Evolutionary conservation across 306 rosid species (phyloP).

Genomic region (Lathyrus sativus): DNA sequence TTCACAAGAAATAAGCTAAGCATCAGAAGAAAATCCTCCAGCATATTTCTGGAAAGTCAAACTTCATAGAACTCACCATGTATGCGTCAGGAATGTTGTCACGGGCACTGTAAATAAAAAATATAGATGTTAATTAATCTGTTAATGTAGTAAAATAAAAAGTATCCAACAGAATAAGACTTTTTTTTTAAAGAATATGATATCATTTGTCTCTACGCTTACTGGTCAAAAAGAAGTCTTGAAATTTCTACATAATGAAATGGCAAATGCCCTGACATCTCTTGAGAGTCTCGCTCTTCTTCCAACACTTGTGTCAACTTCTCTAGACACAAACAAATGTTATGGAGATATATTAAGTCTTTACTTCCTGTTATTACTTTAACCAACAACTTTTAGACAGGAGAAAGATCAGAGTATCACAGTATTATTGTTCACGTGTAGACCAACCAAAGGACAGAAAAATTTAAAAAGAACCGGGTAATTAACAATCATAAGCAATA

Average conservation of each 20-base stretch:
- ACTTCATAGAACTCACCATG: slow-evolving; percentile 68
- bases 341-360: slow-evolving; percentile 19
- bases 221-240: slow-evolving; percentile 77
- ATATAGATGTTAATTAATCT: background rate
- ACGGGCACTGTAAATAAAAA: slow-evolving; percentile 65
- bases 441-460: slow-evolving; percentile 3
- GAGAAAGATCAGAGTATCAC: background rate
- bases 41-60: slow-evolving; percentile 23
- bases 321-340: slow-evolving; percentile 52
- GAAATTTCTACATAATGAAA: slow-evolving; percentile 96
- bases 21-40: slow-evolving; percentile 20
- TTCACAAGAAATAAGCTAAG: slow-evolving; percentile 39
- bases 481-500: slow-evolving; percentile 7
- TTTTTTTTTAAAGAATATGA: background rate
- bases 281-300: slow-evolving; percentile 85
- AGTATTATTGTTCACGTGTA: slow-evolving; percentile 7
- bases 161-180: slow-evolving; percentile 24
- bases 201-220: slow-evolving; percentile 40
- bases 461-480: background rate
- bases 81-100: slow-evolving; percentile 75
- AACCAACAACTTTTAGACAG: slow-evolving; percentile 13
- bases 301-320: slow-evolving; percentile 86
- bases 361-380: slow-evolving; percentile 8
- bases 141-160: slow-evolving; percentile 19
- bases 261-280: slow-evolving; percentile 80